Percentiles rank a stretch among this genome's conserved stretches.
These are phyloP conservation scores for Cordyceps tenuipes DNA, from an alignment of 2,329 filamentous ascomycete species.

Conservation along the genomic window DNA sequence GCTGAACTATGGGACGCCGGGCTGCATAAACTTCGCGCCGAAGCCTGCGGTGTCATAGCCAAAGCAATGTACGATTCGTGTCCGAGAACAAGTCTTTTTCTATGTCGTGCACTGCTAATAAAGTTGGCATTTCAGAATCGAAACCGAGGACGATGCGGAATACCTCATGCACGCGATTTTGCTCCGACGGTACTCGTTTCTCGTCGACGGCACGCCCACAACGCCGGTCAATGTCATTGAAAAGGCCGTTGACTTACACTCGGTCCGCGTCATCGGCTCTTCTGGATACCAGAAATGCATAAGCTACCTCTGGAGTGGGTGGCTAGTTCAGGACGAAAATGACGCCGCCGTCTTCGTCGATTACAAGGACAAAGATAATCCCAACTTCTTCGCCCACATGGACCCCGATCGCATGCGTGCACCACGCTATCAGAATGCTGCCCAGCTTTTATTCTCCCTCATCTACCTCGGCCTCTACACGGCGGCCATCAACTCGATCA, in stretches of 20 bases:
- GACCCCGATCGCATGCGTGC: conserved; percentile 92
- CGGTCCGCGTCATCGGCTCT: conserved; percentile 77
- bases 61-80: conserved; percentile 54
- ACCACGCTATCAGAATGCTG: conserved; percentile 83
- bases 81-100: too few species aligned
- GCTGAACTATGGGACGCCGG: conserved; percentile 89
- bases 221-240: conserved; percentile 82
- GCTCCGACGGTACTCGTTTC: conserved; percentile 79
- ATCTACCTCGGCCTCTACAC: conserved; percentile 82
- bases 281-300: conserved; percentile 96
- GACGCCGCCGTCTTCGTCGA: conserved; percentile 85
- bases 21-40: conserved; percentile 68
- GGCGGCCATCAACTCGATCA: conserved; percentile 87
- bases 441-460: conserved; percentile 77
- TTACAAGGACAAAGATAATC: conserved; percentile 75
- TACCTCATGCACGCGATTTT: conserved; percentile 76
- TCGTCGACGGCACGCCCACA: conserved; percentile 63
- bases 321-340: conserved; percentile 91
- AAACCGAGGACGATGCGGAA: conserved; percentile 67
- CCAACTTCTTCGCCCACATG: conserved; percentile 70
- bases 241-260: conserved; percentile 86
- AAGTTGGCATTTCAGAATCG: conserved; percentile 54
- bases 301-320: conserved; percentile 84
- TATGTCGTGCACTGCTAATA: neutral
- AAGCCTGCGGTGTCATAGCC: conserved; percentile 84